A percentile compares a stretch with the other conserved stretches of the same genome.
phyloP scores from a whole-genome alignment of 345 rosid species.

The Clausena lansium region DNA sequence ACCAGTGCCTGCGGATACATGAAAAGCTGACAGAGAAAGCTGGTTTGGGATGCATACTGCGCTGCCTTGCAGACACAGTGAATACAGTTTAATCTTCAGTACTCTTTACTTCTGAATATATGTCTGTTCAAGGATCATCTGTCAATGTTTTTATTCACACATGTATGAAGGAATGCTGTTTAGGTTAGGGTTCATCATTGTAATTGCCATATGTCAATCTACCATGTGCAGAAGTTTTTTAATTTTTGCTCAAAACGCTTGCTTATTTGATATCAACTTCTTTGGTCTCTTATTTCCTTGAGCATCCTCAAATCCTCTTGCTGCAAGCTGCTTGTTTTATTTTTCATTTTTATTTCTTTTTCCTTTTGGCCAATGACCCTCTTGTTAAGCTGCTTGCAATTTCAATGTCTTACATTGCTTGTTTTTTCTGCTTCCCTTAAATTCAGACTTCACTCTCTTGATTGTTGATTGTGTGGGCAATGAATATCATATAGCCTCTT shows the following conservation, averaged over 20 bases:
- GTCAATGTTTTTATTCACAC: not conserved
- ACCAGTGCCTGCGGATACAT: slow-evolving; percentile 84
- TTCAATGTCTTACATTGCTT: not conserved
- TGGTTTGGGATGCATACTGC: slow-evolving; percentile 87
- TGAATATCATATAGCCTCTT: not conserved
- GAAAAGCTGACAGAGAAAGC: slow-evolving; percentile 87
- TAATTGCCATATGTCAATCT: not conserved
- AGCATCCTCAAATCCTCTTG: not conserved
- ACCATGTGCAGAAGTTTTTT: not conserved
- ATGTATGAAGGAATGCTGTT: not conserved
- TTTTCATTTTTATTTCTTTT: not conserved
- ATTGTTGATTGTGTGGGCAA: not conserved
- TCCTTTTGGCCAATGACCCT: not conserved
- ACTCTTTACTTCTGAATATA: not conserved
- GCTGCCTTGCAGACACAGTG: slow-evolving; percentile 72
- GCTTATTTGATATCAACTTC: not conserved
- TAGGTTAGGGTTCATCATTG: not conserved
- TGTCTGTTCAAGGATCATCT: not conserved
- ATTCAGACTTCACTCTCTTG: not conserved
- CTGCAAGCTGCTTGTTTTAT: not conserved
- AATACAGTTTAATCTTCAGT: slow-evolving; percentile 56
- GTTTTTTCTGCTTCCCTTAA: not conserved
- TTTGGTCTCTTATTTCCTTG: not conserved
- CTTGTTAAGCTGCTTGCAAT: not conserved
- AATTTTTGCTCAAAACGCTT: not conserved